Percentiles rank a stretch among this genome's conserved stretches.
Evolutionary conservation across 2,329 filamentous ascomycete genomes (phyloP).

Genomic region (Beauveria brongniartii): DNA sequence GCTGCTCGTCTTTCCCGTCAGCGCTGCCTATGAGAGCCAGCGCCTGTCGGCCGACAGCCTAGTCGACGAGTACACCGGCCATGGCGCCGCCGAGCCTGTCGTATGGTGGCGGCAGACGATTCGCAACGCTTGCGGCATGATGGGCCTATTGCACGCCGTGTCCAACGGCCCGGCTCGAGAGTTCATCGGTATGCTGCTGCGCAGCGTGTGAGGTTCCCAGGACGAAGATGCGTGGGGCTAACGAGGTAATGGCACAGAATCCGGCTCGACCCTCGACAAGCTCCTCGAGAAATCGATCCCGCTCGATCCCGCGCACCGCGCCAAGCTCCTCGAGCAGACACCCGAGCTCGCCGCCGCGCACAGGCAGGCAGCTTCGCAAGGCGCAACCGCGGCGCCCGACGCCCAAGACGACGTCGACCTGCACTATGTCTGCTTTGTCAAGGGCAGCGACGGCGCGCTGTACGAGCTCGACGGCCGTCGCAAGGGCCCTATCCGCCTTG

Average conservation of each 20-base stretch:
- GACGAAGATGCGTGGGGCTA: neutral
- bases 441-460: slow-evolving; percentile 54
- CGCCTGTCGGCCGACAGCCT: slow-evolving; percentile 65
- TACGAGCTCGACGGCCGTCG: slow-evolving; percentile 54
- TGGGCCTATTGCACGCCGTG: slow-evolving; percentile 77
- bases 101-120: slow-evolving; percentile 96
- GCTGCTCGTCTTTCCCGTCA: slow-evolving; percentile 86
- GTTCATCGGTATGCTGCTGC: slow-evolving; percentile 42
- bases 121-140: slow-evolving; percentile 84
- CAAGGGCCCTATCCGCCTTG: slow-evolving; percentile 49
- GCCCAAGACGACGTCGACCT: slow-evolving; percentile 80
- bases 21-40: slow-evolving; percentile 67
- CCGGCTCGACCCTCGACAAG: slow-evolving; percentile 49
- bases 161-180: slow-evolving; percentile 64
- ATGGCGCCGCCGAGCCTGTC: slow-evolving; percentile 64
- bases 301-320: slow-evolving; percentile 56
- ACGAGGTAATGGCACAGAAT: slow-evolving; percentile 23
- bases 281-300: slow-evolving; percentile 65
- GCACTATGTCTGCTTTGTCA: slow-evolving; percentile 94
- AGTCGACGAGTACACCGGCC: slow-evolving; percentile 55
- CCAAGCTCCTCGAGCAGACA: slow-evolving; percentile 69
- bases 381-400: slow-evolving; percentile 70
- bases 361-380: slow-evolving; percentile 63
- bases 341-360: slow-evolving; percentile 71
- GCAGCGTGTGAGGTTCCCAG: slow-evolving; percentile 13